Conservation (phyloP, 805 yeast species). For the Yarrowia sp. region DNA sequence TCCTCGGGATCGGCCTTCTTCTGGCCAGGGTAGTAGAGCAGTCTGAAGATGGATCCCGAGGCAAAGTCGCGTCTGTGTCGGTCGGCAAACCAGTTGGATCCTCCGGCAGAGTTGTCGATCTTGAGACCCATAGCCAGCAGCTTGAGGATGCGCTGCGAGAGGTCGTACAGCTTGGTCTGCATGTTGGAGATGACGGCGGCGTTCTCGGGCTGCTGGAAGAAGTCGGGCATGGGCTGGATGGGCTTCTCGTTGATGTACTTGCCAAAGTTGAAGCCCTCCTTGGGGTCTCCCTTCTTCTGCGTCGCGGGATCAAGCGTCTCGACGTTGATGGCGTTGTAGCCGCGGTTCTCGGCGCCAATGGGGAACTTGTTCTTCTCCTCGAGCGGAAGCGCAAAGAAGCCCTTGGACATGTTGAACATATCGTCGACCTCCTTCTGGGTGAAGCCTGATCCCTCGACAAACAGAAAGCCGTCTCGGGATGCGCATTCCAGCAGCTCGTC, state of each 20-base stretch:
- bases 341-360: constrained; percentile 57
- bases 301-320: constrained; percentile 49
- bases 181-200: constrained; percentile 41
- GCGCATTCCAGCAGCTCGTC: constrained; percentile 57
- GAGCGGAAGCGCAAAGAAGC: constrained; percentile 52
- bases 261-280: constrained; percentile 65
- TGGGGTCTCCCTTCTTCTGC: constrained; percentile 45
- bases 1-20: constrained; percentile 49
- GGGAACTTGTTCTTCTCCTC: constrained; percentile 51
- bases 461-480: constrained; percentile 61
- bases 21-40: constrained; percentile 69
- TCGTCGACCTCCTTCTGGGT: constrained; percentile 52
- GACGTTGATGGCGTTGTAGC: constrained; percentile 55
- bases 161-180: constrained; percentile 47
- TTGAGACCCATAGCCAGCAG: constrained; percentile 62
- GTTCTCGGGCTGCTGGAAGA: constrained; percentile 47
- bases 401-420: constrained; percentile 49
- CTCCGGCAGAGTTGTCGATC: constrained; percentile 55
- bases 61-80: constrained; percentile 51
- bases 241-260: constrained; percentile 49
- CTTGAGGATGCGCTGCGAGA: constrained; percentile 51
- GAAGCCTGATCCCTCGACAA: constrained; percentile 67
- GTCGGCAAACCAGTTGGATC: constrained; percentile 59
- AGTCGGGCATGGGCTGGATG: constrained; percentile 49
- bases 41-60: constrained; percentile 66